Evolutionary conservation across 2,329 filamentous ascomycete genomes (phyloP).

Genomic region (Trematosphaeria pertusa): DNA sequence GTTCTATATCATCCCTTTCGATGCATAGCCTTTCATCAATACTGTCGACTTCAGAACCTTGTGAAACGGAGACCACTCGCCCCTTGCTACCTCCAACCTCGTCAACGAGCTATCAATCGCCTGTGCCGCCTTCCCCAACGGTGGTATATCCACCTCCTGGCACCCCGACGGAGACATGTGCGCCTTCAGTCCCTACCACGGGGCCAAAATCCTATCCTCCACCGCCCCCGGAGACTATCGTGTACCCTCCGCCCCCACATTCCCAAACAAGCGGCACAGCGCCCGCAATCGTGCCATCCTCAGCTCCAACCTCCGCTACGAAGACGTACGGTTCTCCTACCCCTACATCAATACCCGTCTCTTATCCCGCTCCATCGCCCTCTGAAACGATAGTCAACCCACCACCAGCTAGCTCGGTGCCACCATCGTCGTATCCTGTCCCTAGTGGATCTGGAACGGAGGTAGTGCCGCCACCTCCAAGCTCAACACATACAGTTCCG

Average conservation of each 20-base stretch:
- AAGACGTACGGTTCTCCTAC: no score
- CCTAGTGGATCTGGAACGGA: not conserved
- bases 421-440: constrained; percentile 1
- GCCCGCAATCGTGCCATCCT: no score
- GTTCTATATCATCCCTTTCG: constrained; percentile 6
- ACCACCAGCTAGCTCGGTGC: constrained; percentile 5
- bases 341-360: no score
- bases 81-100: constrained; percentile 2
- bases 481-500: no score
- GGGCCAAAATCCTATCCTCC: not conserved
- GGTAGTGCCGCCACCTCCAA: not conserved
- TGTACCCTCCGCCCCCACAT: constrained; percentile 8
- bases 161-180: not conserved
- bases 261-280: no score
- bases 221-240: constrained; percentile 1
- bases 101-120: constrained; percentile 1
- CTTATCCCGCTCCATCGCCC: constrained; percentile 1
- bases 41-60: constrained; percentile 12
- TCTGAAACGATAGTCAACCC: not conserved
- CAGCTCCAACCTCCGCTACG: no score
- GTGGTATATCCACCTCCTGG: not conserved
- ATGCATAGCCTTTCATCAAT: constrained; percentile 7
- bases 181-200: not conserved
- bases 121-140: constrained; percentile 1
- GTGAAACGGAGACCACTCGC: constrained; percentile 10